These are phyloP conservation scores for Leptosphaerulina australis DNA, from an alignment of 2,329 filamentous ascomycete genomes.

Conservation along the genomic window DNA sequence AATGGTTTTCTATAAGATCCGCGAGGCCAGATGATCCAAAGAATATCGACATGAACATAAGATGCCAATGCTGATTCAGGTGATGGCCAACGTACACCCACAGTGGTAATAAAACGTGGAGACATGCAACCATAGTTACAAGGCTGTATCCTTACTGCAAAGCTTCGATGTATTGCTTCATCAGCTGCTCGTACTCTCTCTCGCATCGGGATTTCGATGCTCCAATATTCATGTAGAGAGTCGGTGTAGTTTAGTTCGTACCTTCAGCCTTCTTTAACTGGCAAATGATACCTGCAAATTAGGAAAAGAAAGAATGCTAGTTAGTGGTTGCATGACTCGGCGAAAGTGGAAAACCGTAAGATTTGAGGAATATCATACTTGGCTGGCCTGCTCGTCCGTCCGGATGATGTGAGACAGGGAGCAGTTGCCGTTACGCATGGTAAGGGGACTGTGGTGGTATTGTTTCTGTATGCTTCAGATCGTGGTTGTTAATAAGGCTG, in stretches of 20 bases:
- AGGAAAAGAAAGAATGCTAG: neutral
- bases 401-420: conserved; percentile 19
- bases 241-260: neutral
- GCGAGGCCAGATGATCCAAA: neutral
- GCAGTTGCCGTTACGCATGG: conserved; percentile 9
- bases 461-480: neutral
- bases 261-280: neutral
- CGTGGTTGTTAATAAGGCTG: neutral
- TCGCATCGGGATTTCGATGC: neutral
- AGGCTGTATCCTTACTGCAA: conserved; percentile 10
- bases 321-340: conserved; percentile 11
- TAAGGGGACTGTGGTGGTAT: neutral
- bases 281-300: conserved; percentile 1
- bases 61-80: conserved; percentile 2
- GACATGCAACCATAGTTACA: conserved; percentile 7
- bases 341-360: neutral
- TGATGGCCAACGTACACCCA: conserved; percentile 2
- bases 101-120: conserved; percentile 18
- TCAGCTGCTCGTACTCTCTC: neutral
- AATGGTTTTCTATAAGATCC: too few relatives aligned
- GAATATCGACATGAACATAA: neutral
- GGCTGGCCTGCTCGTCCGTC: conserved; percentile 5
- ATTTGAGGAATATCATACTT: conserved; percentile 1
- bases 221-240: neutral
- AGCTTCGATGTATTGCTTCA: conserved; percentile 9